These are phyloP conservation scores for Papiliotrema fonsecae DNA, from an alignment of 1,284 basidiomycete species.

Conservation along the genomic window DNA sequence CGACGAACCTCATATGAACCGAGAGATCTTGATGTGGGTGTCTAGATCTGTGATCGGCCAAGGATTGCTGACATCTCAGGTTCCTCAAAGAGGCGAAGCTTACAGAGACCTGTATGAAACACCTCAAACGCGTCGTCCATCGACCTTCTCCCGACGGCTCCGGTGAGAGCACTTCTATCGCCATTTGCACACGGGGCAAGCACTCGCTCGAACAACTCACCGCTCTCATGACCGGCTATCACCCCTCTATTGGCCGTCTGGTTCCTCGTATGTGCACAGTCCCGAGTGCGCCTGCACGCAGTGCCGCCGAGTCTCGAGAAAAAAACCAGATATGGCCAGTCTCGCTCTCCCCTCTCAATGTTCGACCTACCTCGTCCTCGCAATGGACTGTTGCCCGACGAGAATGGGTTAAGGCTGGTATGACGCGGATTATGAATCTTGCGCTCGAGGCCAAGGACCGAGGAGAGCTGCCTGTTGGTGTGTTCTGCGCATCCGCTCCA, in stretches of 20 bases:
- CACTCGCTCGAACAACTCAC: conserved; percentile 21
- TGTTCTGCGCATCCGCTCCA: conserved; percentile 64
- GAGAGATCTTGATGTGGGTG: conserved; percentile 61
- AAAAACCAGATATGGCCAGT: conserved; percentile 79
- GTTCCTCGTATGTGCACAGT: conserved; percentile 60
- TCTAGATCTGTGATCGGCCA: background rate
- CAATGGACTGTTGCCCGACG: conserved; percentile 62
- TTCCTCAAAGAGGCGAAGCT: conserved; percentile 47
- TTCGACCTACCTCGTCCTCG: conserved; percentile 55
- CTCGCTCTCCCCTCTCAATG: conserved; percentile 63
- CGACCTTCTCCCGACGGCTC: background rate
- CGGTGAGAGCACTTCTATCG: conserved; percentile 10
- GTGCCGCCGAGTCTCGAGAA: conserved; percentile 59
- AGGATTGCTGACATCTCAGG: conserved; percentile 15
- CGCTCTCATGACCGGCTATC: conserved; percentile 42
- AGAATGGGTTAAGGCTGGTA: conserved; percentile 68
- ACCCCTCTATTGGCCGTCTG: conserved; percentile 47
- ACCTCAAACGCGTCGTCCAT: conserved; percentile 66
- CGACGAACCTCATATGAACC: conserved; percentile 60
- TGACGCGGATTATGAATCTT: conserved; percentile 54
- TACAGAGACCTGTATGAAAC: conserved; percentile 58
- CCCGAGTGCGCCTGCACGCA: conserved; percentile 67
- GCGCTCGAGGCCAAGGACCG: conserved; percentile 52
- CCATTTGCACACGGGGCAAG: conserved; percentile 28
- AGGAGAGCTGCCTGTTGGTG: conserved; percentile 73